Evolutionary conservation across 208 protist genomes (phyloP), one percentile per base, ranked within the genome.

Genomic region (Trypanosomatidae sp.): DNA sequence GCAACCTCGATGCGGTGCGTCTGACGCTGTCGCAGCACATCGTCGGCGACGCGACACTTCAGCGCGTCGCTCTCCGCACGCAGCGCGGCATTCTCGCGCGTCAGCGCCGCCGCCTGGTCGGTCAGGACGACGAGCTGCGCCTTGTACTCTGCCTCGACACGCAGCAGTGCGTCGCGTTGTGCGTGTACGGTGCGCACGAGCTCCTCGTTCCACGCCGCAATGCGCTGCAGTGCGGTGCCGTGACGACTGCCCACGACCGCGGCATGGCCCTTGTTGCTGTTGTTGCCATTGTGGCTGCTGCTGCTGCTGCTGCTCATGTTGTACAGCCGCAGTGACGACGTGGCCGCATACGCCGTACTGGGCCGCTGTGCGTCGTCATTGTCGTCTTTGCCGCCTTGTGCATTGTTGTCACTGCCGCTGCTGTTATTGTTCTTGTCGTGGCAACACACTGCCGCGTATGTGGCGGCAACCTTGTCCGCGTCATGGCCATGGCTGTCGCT

Each of bases 1-100:
- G 79, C 84, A 55, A 89, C 68, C 35, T 87, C 73, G 2, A 82
- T 77, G 3, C 78, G 64, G 28, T 82, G 76, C 35, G 70, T 61
- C 33, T 80, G 76, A 4, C 79, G 66, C 48, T 85, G 62, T 2
- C 71, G 72, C 22, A 92, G 45, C 4, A 92, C 61, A 26, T 89
- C 84, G 39, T 79, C 67, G 0, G 70, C 72, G 1, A 92, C 63
- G 25, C 84, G 75, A 7, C 46, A 48, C 37, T 87, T 88, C 21
- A 92, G 52, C 7, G 46, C 50, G 10, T 85, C 63, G 53, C 88
- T 92, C 35, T 92, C 78, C 0, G 5, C 28, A 0, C 53, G 43
- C 3, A 87, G 47, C 0, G 30, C 13, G 32, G 53, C 51, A 22
- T 68, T 72, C 27, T 70, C 61, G 10, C 54, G 21, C 3, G 43